These are phyloP conservation scores for Nakazawaea holstii DNA, from an alignment of 805 yeast genomes.

Conservation along the genomic window DNA sequence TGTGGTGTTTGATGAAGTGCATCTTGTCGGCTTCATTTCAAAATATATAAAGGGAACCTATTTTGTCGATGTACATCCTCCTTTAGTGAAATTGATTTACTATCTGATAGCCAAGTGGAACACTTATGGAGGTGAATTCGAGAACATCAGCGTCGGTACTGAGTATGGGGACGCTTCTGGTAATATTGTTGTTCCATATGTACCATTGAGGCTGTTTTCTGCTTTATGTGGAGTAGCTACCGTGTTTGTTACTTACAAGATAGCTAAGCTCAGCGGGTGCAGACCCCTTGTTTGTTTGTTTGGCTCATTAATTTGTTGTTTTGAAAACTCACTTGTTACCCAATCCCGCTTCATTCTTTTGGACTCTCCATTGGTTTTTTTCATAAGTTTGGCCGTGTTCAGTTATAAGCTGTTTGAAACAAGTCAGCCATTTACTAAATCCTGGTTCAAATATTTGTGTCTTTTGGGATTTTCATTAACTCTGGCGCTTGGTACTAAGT, in stretches of 20 bases:
- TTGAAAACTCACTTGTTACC: slow-evolving; percentile 64
- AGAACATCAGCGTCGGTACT: slow-evolving; percentile 39
- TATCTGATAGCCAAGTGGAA: slow-evolving; percentile 45
- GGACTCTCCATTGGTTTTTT: slow-evolving; percentile 40
- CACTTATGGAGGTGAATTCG: slow-evolving; percentile 47
- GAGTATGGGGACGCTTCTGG: slow-evolving; percentile 26
- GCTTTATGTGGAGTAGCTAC: slow-evolving; percentile 49
- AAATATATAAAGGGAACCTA: slow-evolving; percentile 52
- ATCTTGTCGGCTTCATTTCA: slow-evolving; percentile 32
- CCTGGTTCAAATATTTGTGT: slow-evolving; percentile 50
- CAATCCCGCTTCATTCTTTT: slow-evolving; percentile 50
- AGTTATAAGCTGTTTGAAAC: slow-evolving; percentile 45
- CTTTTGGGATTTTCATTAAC: slow-evolving; percentile 49
- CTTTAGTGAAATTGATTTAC: slow-evolving; percentile 56
- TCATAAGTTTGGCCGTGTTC: slow-evolving; percentile 42
- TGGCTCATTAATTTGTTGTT: slow-evolving; percentile 44
- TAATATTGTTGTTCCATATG: slow-evolving; percentile 35
- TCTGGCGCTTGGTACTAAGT: slow-evolving; percentile 55
- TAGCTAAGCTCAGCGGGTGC: slow-evolving; percentile 51
- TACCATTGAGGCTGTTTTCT: slow-evolving; percentile 52
- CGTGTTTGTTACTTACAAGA: slow-evolving; percentile 46
- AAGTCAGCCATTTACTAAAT: slow-evolving; percentile 34
- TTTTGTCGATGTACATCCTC: slow-evolving; percentile 72
- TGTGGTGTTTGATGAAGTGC: slow-evolving; percentile 47
- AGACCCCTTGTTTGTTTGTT: slow-evolving; percentile 42